Conservation (phyloP, 495 filamentous ascomycete genomes). For the Cairneyella variabilis region DNA sequence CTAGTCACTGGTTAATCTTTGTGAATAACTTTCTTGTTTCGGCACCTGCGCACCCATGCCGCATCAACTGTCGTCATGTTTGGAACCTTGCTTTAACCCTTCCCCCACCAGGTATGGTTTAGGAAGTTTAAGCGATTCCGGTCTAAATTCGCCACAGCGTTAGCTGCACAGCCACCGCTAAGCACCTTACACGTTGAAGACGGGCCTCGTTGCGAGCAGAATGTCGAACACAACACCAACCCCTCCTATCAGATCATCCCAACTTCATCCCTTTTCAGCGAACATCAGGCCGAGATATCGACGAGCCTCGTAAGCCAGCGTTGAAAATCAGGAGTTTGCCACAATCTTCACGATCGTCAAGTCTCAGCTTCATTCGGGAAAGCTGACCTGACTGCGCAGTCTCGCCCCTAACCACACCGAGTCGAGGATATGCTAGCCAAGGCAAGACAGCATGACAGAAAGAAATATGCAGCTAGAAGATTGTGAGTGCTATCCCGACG, state of each 20-base stretch:
- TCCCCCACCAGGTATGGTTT: too few species aligned
- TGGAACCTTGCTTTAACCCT: too few species aligned
- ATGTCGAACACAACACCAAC: too few species aligned
- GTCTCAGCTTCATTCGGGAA: conserved; percentile 6
- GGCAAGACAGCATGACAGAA: conserved; percentile 63
- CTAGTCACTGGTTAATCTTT: too few species aligned
- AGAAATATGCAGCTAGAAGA: conserved; percentile 83
- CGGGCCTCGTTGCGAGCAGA: too few species aligned
- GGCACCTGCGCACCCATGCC: too few species aligned
- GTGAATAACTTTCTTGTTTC: too few species aligned
- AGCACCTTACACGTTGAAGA: too few species aligned
- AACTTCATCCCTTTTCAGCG: conserved; percentile 3
- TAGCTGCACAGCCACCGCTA: too few species aligned
- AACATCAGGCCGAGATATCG: background rate
- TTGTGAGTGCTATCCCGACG: conserved; percentile 52
- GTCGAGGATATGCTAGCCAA: conserved; percentile 43
- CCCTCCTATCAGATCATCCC: background rate
- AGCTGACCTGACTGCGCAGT: conserved; percentile 8
- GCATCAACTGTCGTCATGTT: too few species aligned
- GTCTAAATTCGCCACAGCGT: too few species aligned
- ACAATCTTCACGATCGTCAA: conserved; percentile 4
- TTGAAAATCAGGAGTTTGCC: background rate
- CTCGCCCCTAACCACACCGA: background rate
- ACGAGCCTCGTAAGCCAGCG: background rate
- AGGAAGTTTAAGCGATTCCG: too few species aligned